phyloP scores from a whole-genome alignment of 2,329 filamentous ascomycete genomes.

The Colletotrichum neosansevieriae region DNA sequence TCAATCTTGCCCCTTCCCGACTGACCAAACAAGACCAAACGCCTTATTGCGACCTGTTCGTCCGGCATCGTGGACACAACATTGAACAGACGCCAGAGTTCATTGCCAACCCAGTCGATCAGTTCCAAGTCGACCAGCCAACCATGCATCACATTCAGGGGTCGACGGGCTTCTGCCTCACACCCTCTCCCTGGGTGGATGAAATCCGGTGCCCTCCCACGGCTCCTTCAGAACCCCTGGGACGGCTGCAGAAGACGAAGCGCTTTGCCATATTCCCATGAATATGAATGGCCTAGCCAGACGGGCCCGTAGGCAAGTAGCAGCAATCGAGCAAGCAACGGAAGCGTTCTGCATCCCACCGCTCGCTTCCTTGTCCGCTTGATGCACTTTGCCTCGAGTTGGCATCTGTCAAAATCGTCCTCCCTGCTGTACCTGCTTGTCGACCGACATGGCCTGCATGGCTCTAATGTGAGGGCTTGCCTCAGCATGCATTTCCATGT shows the following conservation, averaged over 20 bases:
- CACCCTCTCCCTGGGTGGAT: constrained; percentile 27
- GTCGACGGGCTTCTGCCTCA: constrained; percentile 23
- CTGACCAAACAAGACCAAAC: constrained; percentile 4
- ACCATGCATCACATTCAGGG: constrained; percentile 29
- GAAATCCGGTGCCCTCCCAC: constrained; percentile 12
- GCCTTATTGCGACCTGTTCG: constrained; percentile 12
- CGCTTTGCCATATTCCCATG: constrained; percentile 10
- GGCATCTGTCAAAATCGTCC: constrained; percentile 20
- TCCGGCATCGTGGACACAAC: constrained; percentile 15
- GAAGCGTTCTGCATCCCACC: constrained; percentile 29
- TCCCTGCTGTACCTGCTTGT: constrained; percentile 23
- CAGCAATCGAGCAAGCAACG: constrained; percentile 17
- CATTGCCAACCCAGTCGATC: constrained; percentile 16
- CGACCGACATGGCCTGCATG: constrained; percentile 10
- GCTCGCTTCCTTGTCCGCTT: constrained; percentile 23
- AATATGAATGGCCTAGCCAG: constrained; percentile 22
- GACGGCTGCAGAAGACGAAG: constrained; percentile 20
- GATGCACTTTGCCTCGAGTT: constrained; percentile 29
- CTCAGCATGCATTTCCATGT: constrained; percentile 29
- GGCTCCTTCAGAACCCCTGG: constrained; percentile 20
- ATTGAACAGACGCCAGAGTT: neutral
- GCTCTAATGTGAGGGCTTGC: constrained; percentile 20
- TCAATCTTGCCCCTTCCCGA: neutral
- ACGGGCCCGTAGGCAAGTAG: neutral
- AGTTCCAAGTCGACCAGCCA: constrained; percentile 29